A percentile compares a stretch with the other conserved stretches of the same genome.
These are phyloP conservation scores for Fusarium verrucosum DNA, from an alignment of 2,329 filamentous ascomycete species.

Conservation along the genomic window DNA sequence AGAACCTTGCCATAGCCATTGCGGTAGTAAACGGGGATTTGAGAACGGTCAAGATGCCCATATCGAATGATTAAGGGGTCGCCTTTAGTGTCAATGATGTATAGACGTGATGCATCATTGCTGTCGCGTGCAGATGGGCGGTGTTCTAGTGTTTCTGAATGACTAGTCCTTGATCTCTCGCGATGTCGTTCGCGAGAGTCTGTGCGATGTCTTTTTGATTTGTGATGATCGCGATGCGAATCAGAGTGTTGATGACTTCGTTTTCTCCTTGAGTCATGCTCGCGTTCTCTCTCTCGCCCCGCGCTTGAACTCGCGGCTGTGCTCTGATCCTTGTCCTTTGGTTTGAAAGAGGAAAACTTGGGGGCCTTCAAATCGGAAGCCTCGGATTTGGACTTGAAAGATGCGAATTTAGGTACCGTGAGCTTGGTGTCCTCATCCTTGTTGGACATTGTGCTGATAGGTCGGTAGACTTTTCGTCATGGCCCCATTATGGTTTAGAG, in stretches of 20 bases:
- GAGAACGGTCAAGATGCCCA: constrained; percentile 76
- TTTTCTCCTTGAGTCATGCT: constrained; percentile 35
- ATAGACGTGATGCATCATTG: constrained; percentile 50
- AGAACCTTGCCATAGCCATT: constrained; percentile 75
- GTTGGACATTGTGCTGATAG: constrained; percentile 42
- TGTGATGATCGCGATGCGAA: constrained; percentile 25
- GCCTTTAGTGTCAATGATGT: constrained; percentile 75
- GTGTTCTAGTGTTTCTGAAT: constrained; percentile 12
- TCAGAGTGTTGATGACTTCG: constrained; percentile 33
- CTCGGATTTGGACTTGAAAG: constrained; percentile 64
- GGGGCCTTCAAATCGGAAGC: constrained; percentile 53
- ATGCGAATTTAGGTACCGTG: constrained; percentile 74
- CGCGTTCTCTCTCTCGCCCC: constrained; percentile 33
- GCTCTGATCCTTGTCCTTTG: constrained; percentile 52
- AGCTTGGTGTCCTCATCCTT: constrained; percentile 38
- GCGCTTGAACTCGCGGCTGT: constrained; percentile 27
- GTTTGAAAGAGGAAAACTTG: constrained; percentile 78
- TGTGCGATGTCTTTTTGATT: constrained; percentile 29
- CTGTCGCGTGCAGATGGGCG: constrained; percentile 8
- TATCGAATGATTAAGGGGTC: constrained; percentile 80
- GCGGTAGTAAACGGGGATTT: constrained; percentile 76
- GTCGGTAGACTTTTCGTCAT: constrained; percentile 19
- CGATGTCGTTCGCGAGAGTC: constrained; percentile 22
- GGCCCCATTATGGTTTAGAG: not conserved
- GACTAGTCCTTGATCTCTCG: constrained; percentile 14